Base-by-base conservation (phyloP, 108 stramenopile species). In the Craspedostauros australis region DNA sequence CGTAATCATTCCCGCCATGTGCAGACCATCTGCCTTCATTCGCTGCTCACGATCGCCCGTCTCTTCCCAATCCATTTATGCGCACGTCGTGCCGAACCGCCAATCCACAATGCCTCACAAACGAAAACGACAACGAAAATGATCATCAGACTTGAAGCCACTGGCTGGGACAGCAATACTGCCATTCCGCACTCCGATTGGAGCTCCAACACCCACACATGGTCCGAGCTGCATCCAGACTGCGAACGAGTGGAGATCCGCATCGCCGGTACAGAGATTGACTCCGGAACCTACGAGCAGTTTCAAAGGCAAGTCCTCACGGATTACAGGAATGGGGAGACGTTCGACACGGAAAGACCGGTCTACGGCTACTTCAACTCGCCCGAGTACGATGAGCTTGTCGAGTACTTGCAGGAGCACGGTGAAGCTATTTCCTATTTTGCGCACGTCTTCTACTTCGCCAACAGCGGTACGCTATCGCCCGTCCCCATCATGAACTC, bases 211-310 rank as follows among this genome's bases (percentile, higher is more conserved):
- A 59, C 65, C 0, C 65, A 59, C 33, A 14, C 49, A 23, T 66
- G 65, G 65, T 51, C 49, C 29, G 65, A 66, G 26, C 57, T 66
- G 6, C 33, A 66, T 23, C 5, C 15, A 16, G 25, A 36, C 31
- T 66, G 65, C 50, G 33, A 25, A 3, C 15, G 14, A 7, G 50
- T 50, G 8, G 65, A 58, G 34, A 66, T 66, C 39, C 33, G 19
- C n/a, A 49, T 66, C 5, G 31, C 49, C 2, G 65, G 65, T 5
- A 36, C 48, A 27, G 32, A 50, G 4, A 9, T 24, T 16, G 5
- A 30, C 1, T 18, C 19, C 11, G 65, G 57, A 0, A 50, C 57
- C 6, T 66, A 50, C 32, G 38, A 40, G 7, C 25, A 51, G 48
- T 59, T 66, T 21, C 7, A 41, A 24, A 46, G 52, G 22, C 12